Conservation (phyloP, 108 stramenopile genomes). For the Nitzschia inconspicua region DNA sequence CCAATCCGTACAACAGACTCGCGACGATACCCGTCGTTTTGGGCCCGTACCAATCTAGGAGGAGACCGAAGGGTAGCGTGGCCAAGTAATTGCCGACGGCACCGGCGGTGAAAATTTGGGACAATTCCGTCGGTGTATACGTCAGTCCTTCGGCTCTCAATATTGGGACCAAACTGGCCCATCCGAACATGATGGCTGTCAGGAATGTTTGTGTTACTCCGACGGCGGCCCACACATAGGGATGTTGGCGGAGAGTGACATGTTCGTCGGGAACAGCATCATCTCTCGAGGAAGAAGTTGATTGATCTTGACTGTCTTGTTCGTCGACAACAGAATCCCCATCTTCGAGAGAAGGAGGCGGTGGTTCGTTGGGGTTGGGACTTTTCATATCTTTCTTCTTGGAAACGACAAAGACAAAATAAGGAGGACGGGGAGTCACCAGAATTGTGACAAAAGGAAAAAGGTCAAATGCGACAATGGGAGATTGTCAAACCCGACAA, state of each 20-base stretch:
- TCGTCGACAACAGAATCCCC: no score
- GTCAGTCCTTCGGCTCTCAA: conserved; percentile 22
- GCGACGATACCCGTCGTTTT: conserved; percentile 20
- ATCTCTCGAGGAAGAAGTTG: no score
- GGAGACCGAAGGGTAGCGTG: conserved; percentile 25
- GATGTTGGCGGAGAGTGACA: conserved; percentile 4
- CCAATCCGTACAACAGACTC: conserved; percentile 10
- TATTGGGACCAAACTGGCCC: conserved; percentile 25
- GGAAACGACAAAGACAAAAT: no score
- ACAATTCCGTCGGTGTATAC: conserved; percentile 19
- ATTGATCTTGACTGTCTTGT: no score
- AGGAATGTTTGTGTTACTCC: conserved; percentile 29
- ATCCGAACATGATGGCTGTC: conserved; percentile 32
- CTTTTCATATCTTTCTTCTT: no score
- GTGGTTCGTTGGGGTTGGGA: no score
- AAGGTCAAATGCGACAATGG: no score
- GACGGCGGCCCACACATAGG: conserved; percentile 18
- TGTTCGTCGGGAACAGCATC: no score
- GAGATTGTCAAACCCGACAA: no score
- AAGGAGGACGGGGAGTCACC: no score
- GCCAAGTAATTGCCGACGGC: conserved; percentile 31
- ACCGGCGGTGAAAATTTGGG: conserved; percentile 25
- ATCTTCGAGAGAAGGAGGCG: no score
- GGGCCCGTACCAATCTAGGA: conserved; percentile 23
- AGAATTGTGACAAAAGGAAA: no score